phyloP scores from a whole-genome alignment of 2,329 filamentous ascomycete genomes.

The Lecanicillium sp. region DNA sequence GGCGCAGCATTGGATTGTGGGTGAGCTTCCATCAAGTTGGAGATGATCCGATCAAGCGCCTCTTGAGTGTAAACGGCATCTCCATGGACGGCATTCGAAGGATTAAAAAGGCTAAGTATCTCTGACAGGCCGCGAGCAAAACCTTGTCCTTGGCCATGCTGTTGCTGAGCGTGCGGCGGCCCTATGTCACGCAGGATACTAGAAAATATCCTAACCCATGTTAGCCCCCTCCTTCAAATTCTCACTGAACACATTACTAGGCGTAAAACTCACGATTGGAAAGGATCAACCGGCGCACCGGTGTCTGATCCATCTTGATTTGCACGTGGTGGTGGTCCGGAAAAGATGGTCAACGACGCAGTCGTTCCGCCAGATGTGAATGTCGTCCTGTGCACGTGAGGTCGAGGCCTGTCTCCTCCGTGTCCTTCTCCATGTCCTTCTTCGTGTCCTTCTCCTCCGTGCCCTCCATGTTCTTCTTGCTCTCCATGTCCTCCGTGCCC shows the following conservation, averaged over 20 bases:
- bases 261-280: constrained; percentile 38
- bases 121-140: constrained; percentile 34
- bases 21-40: constrained; percentile 79
- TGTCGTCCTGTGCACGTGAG: constrained; percentile 28
- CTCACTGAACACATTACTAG: too few species aligned
- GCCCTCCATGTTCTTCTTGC: too few species aligned
- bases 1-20: constrained; percentile 69
- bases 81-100: constrained; percentile 48
- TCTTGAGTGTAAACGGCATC: constrained; percentile 90
- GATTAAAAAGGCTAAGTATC: constrained; percentile 46
- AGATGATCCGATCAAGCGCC: constrained; percentile 80
- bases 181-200: constrained; percentile 32
- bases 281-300: constrained; percentile 24
- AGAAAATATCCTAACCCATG: constrained; percentile 34
- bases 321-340: constrained; percentile 19
- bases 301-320: too few species aligned
- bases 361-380: constrained; percentile 30
- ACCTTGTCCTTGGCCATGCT: constrained; percentile 11
- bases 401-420: neutral
- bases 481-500: too few species aligned
- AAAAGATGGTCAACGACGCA: constrained; percentile 41
- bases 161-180: constrained; percentile 21
- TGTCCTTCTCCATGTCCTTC: neutral
- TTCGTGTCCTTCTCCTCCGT: too few species aligned
- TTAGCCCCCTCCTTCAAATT: constrained; percentile 22